Evolutionary conservation across 768 basidiomycete genomes (phyloP).

Genomic region (Pleurotus cornucopiae): DNA sequence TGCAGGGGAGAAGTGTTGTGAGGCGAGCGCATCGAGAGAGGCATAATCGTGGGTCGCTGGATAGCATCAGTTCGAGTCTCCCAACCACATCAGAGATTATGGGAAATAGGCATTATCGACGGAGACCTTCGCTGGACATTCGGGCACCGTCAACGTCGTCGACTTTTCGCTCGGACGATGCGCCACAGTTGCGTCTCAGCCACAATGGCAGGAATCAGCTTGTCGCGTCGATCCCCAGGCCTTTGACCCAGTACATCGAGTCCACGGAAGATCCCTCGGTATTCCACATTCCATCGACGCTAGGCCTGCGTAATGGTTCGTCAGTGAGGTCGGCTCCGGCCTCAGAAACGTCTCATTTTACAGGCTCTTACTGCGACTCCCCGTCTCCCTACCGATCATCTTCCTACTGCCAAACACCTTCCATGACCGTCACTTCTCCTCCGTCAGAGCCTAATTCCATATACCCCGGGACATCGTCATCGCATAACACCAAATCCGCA

Average conservation of each 20-base stretch:
- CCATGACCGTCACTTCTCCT: constrained; percentile 11
- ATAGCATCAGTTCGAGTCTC: constrained; percentile 39
- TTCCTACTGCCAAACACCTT: constrained; percentile 10
- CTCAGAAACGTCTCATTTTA: background rate
- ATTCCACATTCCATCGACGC: constrained; percentile 64
- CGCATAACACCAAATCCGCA: constrained; percentile 11
- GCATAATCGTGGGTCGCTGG: constrained; percentile 11
- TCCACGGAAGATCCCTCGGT: constrained; percentile 47
- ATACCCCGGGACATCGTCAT: constrained; percentile 22
- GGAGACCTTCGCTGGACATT: constrained; percentile 45
- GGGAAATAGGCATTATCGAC: constrained; percentile 19
- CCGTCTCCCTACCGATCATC: background rate
- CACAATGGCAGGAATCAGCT: constrained; percentile 49
- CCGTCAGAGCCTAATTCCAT: constrained; percentile 22
- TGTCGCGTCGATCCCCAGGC: constrained; percentile 66
- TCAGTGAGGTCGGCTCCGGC: constrained; percentile 20
- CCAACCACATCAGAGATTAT: constrained; percentile 26
- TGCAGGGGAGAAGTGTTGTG: constrained; percentile 3
- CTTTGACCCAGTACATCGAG: constrained; percentile 70
- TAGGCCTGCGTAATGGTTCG: constrained; percentile 51
- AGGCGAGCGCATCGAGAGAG: constrained; percentile 4
- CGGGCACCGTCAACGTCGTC: constrained; percentile 14
- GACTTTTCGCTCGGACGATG: constrained; percentile 7
- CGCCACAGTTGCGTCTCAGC: constrained; percentile 47
- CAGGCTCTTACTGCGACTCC: background rate